Evolutionary conservation across 139 green algal species (phyloP).

Genomic region (Yamagishiella unicocca): DNA sequence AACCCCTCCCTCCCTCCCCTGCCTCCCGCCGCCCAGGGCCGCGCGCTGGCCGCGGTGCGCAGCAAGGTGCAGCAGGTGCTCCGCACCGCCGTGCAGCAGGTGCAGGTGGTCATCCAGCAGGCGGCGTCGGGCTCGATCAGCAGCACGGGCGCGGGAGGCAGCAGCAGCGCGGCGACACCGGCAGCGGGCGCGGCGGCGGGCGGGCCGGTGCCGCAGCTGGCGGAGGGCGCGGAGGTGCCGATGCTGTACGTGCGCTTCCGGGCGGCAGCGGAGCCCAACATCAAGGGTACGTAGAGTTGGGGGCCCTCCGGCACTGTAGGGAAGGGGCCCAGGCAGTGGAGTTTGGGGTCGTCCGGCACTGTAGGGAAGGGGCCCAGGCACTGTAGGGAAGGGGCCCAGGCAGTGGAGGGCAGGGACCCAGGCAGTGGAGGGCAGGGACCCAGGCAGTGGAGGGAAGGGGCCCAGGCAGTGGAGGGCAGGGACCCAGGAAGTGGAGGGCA

Average conservation of each 20-base stretch:
- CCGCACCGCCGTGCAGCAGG: slow-evolving; percentile 52
- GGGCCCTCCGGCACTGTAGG: too few species aligned
- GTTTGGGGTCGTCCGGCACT: too few species aligned
- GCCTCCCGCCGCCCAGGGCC: neutral
- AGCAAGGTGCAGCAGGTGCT: slow-evolving; percentile 81
- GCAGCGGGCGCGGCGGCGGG: neutral
- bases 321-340: too few species aligned
- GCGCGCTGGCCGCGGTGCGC: slow-evolving; percentile 71
- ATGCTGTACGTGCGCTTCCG: slow-evolving; percentile 96
- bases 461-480: too few species aligned
- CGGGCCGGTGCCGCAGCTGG: slow-evolving; percentile 53
- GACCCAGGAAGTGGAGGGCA: too few species aligned
- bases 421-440: too few species aligned
- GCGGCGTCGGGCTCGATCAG: slow-evolving; percentile 35
- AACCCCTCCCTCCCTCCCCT: too few species aligned
- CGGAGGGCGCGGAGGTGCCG: slow-evolving; percentile 85
- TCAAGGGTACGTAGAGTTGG: slow-evolving; percentile 69
- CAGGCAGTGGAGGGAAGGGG: too few species aligned
- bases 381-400: too few species aligned
- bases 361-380: too few species aligned
- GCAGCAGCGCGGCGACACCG: neutral
- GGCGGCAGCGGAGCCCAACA: slow-evolving; percentile 84
- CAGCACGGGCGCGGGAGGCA: neutral
- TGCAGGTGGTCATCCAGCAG: slow-evolving; percentile 65
- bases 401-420: too few species aligned